phyloP scores from a whole-genome alignment of 176 grass and related monocot genomes.

The Hsuehochloa calcarea region DNA sequence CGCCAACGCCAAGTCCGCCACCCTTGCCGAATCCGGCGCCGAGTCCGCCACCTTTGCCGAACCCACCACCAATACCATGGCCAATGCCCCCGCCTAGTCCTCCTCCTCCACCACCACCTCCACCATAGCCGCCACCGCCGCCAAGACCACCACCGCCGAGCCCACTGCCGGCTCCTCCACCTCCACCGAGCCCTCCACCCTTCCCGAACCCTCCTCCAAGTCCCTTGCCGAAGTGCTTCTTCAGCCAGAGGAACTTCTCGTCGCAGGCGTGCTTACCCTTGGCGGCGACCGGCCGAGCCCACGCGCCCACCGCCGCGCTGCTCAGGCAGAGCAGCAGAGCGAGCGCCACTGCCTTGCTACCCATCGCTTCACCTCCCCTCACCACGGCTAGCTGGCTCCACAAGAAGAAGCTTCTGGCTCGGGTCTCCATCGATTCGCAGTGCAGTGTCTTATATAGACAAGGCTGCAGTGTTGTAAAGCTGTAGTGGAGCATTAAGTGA shows the following conservation, averaged over 20 bases:
- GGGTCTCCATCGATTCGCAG: not conserved
- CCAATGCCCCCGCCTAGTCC: no score
- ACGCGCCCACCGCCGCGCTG: conserved; percentile 41
- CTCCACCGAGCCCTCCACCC: not conserved
- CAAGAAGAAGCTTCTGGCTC: conserved; percentile 5
- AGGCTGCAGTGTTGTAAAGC: not conserved
- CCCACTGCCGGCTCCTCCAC: not conserved
- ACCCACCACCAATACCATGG: no score
- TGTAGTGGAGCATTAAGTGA: conserved; percentile 25
- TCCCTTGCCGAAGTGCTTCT: conserved; percentile 58
- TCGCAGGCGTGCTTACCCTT: conserved; percentile 19
- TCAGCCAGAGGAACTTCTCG: conserved; percentile 50
- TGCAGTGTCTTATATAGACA: conserved; percentile 28
- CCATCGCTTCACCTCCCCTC: conserved; percentile 7
- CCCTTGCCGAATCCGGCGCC: no score
- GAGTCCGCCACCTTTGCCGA: no score
- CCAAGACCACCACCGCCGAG: conserved; percentile 20
- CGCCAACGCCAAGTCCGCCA: no score
- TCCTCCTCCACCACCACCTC: not conserved
- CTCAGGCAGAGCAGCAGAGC: conserved; percentile 51
- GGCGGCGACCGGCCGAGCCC: conserved; percentile 38
- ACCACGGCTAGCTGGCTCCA: not conserved
- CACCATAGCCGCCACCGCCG: not conserved
- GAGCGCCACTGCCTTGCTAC: conserved; percentile 38
- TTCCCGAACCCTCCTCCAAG: not conserved